A percentile compares a stretch with the other conserved stretches of the same genome.
Evolutionary conservation across 139 green algal species (phyloP).

Genomic region (Chlorella sp.): DNA sequence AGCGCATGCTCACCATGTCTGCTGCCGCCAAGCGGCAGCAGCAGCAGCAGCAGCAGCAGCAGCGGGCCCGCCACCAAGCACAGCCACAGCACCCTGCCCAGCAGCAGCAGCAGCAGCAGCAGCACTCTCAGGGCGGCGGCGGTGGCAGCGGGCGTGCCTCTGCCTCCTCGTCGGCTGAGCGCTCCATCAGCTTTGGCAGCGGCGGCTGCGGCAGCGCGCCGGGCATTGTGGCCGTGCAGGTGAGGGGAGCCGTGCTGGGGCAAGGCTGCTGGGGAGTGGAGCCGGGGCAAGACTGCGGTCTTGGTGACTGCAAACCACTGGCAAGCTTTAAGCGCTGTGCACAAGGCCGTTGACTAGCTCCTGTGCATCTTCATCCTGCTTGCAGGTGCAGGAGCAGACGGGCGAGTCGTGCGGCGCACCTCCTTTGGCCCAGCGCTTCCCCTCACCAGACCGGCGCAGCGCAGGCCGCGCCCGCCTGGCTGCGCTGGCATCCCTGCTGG

Average conservation of each 20-base stretch:
- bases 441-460: not conserved
- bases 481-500: not conserved
- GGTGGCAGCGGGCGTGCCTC: not conserved
- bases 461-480: not conserved
- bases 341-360: too few relatives aligned
- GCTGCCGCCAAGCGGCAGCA: not conserved
- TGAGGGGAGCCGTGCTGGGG: not conserved
- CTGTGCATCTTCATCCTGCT: too few relatives aligned
- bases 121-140: not conserved
- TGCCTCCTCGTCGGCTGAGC: not conserved
- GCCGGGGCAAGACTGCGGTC: too few relatives aligned
- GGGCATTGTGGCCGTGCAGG: not conserved
- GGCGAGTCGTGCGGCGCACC: not conserved
- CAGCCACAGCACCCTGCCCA: not conserved
- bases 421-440: not conserved
- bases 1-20: constrained; percentile 24
- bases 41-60: not conserved
- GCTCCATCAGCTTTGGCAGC: constrained; percentile 23
- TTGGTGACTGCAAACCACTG: too few relatives aligned
- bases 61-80: too few relatives aligned
- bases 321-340: too few relatives aligned
- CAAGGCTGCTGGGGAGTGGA: too few relatives aligned
- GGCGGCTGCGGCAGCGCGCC: not conserved
- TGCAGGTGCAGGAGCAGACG: not conserved
- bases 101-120: not conserved